These are phyloP conservation scores for Zasmidium cellare DNA, from an alignment of 2,329 filamentous ascomycete genomes.

Conservation along the genomic window DNA sequence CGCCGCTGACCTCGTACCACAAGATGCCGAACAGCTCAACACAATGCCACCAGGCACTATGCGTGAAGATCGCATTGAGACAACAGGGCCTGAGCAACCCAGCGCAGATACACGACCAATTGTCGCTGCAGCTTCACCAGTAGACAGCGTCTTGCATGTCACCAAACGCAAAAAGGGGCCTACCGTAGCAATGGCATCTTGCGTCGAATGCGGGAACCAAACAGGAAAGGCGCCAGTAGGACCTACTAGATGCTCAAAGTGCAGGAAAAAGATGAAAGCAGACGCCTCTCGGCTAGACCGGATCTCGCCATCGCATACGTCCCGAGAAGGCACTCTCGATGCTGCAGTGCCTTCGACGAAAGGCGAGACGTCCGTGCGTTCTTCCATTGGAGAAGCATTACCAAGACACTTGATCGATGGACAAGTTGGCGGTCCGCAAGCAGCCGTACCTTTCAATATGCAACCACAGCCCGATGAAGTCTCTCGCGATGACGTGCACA, in stretches of 20 bases:
- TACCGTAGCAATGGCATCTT: background rate
- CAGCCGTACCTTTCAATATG: no score
- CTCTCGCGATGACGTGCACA: no score
- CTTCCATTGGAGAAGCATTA: no score
- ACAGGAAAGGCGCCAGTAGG: background rate
- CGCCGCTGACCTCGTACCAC: background rate
- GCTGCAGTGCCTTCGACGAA: no score
- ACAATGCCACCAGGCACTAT: no score
- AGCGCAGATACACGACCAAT: background rate
- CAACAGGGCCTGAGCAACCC: no score
- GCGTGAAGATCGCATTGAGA: no score
- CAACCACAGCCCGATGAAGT: no score
- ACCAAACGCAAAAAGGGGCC: background rate
- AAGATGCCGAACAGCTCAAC: background rate
- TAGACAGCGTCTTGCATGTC: background rate
- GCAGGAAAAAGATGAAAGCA: background rate
- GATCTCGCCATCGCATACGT: background rate
- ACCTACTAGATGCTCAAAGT: background rate
- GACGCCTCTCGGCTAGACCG: background rate
- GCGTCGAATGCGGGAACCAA: background rate
- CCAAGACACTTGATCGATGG: no score
- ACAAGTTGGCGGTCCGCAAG: no score
- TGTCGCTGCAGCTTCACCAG: background rate
- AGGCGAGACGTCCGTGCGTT: no score
- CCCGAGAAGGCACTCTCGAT: no score